These are phyloP conservation scores for Epichloe typhina DNA, from an alignment of 2,329 filamentous ascomycete genomes.

Conservation along the genomic window DNA sequence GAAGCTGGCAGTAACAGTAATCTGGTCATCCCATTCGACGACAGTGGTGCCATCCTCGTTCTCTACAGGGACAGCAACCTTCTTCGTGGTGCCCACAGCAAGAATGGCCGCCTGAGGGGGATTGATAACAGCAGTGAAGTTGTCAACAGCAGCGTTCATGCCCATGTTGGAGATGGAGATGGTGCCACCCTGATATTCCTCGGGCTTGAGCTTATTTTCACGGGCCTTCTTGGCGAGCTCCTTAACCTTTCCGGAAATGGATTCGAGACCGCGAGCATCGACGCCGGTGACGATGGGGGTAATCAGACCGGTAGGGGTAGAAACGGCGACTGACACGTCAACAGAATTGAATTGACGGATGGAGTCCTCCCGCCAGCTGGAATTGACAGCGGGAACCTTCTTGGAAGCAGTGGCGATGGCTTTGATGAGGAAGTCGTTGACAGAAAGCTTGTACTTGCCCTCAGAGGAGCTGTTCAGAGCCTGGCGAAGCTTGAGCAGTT, in stretches of 20 bases:
- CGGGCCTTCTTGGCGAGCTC: constrained; percentile 92
- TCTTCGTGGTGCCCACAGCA: constrained; percentile 86
- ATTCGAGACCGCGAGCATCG: constrained; percentile 72
- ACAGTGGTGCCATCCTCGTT: constrained; percentile 63
- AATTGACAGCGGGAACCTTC: constrained; percentile 94
- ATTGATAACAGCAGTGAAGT: constrained; percentile 98
- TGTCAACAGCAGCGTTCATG: constrained; percentile 93
- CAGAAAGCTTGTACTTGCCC: constrained; percentile 97
- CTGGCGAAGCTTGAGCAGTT: constrained; percentile 91
- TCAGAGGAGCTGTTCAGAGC: constrained; percentile 80
- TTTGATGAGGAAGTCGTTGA: constrained; percentile 99
- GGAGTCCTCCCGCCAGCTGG: constrained; percentile 78
- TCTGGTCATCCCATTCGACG: constrained; percentile 94
- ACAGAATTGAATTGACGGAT: constrained; percentile 91
- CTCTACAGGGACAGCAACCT: constrained; percentile 82
- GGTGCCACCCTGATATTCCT: constrained; percentile 97
- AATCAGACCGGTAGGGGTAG: constrained; percentile 87
- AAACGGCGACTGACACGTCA: constrained; percentile 90
- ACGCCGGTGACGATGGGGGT: constrained; percentile 92
- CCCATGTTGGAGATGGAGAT: constrained; percentile 99
- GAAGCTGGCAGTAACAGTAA: constrained; percentile 86
- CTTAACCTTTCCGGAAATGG: constrained; percentile 83
- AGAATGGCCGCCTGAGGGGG: constrained; percentile 96
- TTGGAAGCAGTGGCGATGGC: constrained; percentile 75
- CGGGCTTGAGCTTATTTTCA: constrained; percentile 96